Base-by-base conservation (phyloP, 176 grass and related monocot genomes). In the Lolium multiflorum region DNA sequence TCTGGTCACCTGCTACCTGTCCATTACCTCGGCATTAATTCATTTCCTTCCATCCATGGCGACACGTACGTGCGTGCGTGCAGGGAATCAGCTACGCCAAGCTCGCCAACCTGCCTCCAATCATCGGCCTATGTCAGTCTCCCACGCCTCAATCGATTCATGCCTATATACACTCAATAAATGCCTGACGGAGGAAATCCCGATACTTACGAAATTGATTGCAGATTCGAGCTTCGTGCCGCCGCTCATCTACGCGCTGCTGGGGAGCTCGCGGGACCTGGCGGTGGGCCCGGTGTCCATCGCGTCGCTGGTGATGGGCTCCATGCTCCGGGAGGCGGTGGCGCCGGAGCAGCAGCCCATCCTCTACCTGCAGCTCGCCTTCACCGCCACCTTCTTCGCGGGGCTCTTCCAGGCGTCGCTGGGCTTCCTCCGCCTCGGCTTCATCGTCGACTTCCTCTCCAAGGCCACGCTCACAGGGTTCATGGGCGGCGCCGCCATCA, bases 1-100 rank as follows among this genome's bases (percentile, higher is more conserved):
- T 68, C 26, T 15, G 25, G 79, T n/a, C 43, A 31, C 71, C 71
- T 6, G 43, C n/a, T 3, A 1, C 20, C 6, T 8, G n/a, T 74
- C 47, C 14, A 21, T 25, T 50, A 14, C 46, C 3, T 76, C 70
- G 39, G 15, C 62, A 75, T 76, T 76, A 76, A 76, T 56, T 55
- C 31, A 14, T 31, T 55, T 70, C 31, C n/a, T 20, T 21, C 60
- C 15, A 28, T 68, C 74, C 57, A 55, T 76, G 49, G 82, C 38
- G 71, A n/a, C 4, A 47, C 41, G 41, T 43, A 14, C 70, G 68
- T 76, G 90, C 41, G 41, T 43, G 7, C 70, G 68, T 76, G 90
- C 94, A 99, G 97, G 97, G 97, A 25, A 99, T 99, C 70, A 99
- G 97, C 89, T 99, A 99, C 62, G 97, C 97, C 60, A 99, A 99